phyloP scores from a whole-genome alignment of 495 filamentous ascomycete species.

The Mycothermus thermophilus region DNA sequence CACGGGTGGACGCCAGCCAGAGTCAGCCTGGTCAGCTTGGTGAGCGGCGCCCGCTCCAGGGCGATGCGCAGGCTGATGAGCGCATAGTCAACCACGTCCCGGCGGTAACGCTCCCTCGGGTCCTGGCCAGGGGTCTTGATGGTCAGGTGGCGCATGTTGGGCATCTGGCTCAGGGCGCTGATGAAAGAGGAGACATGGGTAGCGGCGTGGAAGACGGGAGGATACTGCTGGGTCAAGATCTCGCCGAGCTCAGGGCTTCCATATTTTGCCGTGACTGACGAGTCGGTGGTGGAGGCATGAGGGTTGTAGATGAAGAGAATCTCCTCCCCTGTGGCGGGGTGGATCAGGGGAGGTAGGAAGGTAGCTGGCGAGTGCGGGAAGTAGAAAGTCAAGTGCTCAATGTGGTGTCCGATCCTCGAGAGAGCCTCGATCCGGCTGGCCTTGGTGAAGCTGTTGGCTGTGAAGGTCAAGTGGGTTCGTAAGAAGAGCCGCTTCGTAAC shows the following conservation, averaged over 20 bases:
- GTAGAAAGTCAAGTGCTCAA: conserved; percentile 54
- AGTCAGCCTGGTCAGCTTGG: conserved; percentile 45
- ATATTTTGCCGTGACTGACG: conserved; percentile 46
- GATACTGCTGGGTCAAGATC: conserved; percentile 64
- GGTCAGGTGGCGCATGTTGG: conserved; percentile 51
- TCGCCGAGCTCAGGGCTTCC: conserved; percentile 48
- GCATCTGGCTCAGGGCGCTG: conserved; percentile 46
- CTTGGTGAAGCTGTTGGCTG: conserved; percentile 54
- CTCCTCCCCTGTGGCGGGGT: conserved; percentile 56
- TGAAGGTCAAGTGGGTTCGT: conserved; percentile 48
- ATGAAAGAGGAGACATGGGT: conserved; percentile 70
- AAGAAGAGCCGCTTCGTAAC: conserved; percentile 40
- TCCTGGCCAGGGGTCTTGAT: conserved; percentile 60
- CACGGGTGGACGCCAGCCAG: conserved; percentile 54
- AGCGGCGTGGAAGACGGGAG: conserved; percentile 71
- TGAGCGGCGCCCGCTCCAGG: conserved; percentile 50
- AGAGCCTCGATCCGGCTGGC: conserved; percentile 53
- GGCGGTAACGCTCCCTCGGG: conserved; percentile 49
- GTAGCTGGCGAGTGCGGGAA: conserved; percentile 56
- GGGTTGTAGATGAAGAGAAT: conserved; percentile 62
- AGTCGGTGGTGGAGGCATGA: conserved; percentile 38
- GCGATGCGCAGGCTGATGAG: conserved; percentile 67
- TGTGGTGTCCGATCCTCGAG: conserved; percentile 55
- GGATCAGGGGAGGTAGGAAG: conserved; percentile 61
- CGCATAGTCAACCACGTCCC: conserved; percentile 67